Evolutionary conservation across 495 filamentous ascomycete species (phyloP).

Genomic region (Talaromyces borbonicus): DNA sequence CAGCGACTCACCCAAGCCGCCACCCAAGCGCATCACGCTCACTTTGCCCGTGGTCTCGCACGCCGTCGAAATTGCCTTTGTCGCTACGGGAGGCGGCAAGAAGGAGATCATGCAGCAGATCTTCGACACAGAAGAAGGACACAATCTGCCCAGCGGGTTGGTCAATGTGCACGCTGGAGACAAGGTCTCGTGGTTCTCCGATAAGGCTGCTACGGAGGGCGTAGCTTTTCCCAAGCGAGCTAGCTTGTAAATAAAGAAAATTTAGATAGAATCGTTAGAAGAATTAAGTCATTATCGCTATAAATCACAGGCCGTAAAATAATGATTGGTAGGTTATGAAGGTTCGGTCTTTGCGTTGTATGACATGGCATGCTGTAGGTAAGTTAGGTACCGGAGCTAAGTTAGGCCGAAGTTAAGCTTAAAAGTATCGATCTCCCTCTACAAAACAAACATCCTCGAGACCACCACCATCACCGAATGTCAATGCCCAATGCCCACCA

Average conservation of each 20-base stretch:
- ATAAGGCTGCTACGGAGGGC: constrained; percentile 69
- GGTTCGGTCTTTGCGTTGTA: background rate
- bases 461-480: background rate
- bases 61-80: constrained; percentile 74
- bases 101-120: constrained; percentile 86
- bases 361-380: no score
- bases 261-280: constrained; percentile 4
- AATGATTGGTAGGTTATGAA: no score
- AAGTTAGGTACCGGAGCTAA: no score
- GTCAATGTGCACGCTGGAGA: constrained; percentile 77
- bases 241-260: constrained; percentile 32
- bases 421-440: no score
- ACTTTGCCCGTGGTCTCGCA: constrained; percentile 83
- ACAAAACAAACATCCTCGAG: constrained; percentile 1
- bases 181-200: constrained; percentile 91
- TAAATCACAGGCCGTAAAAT: no score
- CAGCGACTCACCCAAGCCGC: constrained; percentile 89
- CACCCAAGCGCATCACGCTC: constrained; percentile 80
- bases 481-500: background rate
- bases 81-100: constrained; percentile 83
- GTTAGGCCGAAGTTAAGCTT: no score
- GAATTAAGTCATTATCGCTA: no score
- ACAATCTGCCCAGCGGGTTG: constrained; percentile 68
- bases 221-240: constrained; percentile 66
- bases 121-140: constrained; percentile 69